Conservation (phyloP, 2,329 filamentous ascomycete genomes). For the Neonectria magnoliae region DNA sequence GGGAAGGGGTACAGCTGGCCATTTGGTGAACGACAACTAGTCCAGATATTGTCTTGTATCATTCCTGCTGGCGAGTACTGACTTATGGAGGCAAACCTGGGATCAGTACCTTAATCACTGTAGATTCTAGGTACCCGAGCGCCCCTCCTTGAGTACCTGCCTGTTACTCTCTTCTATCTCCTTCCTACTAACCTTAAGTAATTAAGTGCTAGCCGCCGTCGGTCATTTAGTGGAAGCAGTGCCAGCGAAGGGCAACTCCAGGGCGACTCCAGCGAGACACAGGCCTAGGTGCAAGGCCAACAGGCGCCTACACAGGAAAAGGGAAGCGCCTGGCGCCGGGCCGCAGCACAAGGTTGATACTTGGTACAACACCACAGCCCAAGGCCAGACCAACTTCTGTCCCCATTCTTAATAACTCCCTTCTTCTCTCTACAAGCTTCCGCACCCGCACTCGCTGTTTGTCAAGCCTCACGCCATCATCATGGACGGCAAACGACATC, state of each 20-base stretch:
- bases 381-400: constrained; percentile 14
- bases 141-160: background rate
- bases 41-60: background rate
- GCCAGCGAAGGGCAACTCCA: background rate
- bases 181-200: too few relatives aligned
- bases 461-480: constrained; percentile 31
- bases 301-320: background rate
- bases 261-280: background rate
- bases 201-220: background rate
- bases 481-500: constrained; percentile 94
- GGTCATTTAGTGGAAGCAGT: background rate
- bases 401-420: constrained; percentile 1
- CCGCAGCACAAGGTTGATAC: background rate
- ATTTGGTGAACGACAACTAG: background rate
- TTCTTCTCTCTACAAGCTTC: background rate
- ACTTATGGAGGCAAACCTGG: too few relatives aligned
- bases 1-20: background rate
- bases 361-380: constrained; percentile 6
- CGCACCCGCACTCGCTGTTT: background rate
- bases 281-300: background rate
- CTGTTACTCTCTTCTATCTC: background rate
- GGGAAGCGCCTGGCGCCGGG: background rate
- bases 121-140: background rate
- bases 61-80: background rate
- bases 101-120: background rate